phyloP scores from a whole-genome alignment of 768 basidiomycete species.

The Termitomyces sp. region DNA sequence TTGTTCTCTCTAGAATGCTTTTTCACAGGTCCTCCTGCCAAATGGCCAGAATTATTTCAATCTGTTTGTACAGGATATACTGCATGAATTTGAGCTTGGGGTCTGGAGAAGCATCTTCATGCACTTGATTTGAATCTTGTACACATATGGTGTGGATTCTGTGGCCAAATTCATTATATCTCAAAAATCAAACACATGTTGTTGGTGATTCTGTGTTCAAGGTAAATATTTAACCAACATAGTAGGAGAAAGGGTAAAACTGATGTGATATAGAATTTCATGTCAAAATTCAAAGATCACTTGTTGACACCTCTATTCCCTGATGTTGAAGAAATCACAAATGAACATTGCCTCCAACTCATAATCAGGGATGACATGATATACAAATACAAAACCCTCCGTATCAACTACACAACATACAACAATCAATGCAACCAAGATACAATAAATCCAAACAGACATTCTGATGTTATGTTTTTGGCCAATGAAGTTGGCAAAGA shows the following conservation, averaged over 20 bases:
- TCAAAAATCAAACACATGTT: neutral
- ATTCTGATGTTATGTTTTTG: constrained; percentile 3
- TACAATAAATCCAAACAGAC: constrained; percentile 26
- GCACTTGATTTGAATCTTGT: too few species aligned
- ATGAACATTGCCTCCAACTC: constrained; percentile 12
- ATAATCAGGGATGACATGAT: constrained; percentile 16
- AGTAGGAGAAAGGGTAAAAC: neutral
- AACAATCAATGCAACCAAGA: constrained; percentile 29
- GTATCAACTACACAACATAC: constrained; percentile 40
- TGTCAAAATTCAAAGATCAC: constrained; percentile 22
- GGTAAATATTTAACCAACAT: constrained; percentile 10
- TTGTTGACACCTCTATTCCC: constrained; percentile 13
- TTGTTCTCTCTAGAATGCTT: too few species aligned
- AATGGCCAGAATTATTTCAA: too few species aligned
- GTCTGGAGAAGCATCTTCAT: too few species aligned
- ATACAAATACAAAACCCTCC: constrained; percentile 18
- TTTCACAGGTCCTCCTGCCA: too few species aligned
- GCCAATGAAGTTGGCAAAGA: constrained; percentile 11
- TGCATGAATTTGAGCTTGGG: too few species aligned
- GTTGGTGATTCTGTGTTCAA: constrained; percentile 15
- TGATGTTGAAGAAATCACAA: constrained; percentile 6
- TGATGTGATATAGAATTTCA: constrained; percentile 19
- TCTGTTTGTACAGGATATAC: too few species aligned
- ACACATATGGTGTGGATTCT: too few species aligned
- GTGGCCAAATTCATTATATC: neutral